These are phyloP conservation scores for Fallopia convolvulus DNA, from an alignment of 148 eudicot genomes.

Conservation along the genomic window DNA sequence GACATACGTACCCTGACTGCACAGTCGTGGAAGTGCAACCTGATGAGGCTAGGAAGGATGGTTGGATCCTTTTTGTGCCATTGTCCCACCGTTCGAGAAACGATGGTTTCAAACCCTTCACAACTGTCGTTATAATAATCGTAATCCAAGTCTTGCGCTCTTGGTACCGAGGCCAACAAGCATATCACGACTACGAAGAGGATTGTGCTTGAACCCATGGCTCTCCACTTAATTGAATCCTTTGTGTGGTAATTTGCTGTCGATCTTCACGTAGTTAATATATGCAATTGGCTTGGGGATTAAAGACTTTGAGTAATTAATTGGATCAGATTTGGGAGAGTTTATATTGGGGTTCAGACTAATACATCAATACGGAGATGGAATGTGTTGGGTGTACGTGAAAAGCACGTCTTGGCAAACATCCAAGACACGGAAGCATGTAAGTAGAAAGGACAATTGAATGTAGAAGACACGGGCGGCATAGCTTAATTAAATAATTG, in stretches of 20 bases:
- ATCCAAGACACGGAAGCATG: conserved; percentile 1
- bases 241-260: neutral
- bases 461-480: conserved; percentile 13
- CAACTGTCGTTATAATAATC: conserved; percentile 41
- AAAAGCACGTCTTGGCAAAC: conserved; percentile 7
- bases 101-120: conserved; percentile 40
- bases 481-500: neutral
- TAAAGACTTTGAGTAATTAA: neutral
- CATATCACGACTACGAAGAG: neutral
- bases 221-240: neutral
- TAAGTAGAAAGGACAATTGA: neutral
- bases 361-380: neutral
- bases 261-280: neutral
- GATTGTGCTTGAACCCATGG: neutral
- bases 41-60: conserved; percentile 59
- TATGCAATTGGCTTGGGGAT: neutral
- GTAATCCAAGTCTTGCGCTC: conserved; percentile 20
- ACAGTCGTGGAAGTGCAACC: conserved; percentile 75
- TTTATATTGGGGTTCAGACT: neutral
- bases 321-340: neutral
- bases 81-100: conserved; percentile 30
- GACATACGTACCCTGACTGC: conserved; percentile 41
- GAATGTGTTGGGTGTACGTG: conserved; percentile 2
- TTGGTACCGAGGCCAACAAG: neutral
- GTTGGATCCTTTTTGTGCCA: conserved; percentile 41